phyloP scores from a whole-genome alignment of 169 alveolate species.

The Perkinsus olseni region DNA sequence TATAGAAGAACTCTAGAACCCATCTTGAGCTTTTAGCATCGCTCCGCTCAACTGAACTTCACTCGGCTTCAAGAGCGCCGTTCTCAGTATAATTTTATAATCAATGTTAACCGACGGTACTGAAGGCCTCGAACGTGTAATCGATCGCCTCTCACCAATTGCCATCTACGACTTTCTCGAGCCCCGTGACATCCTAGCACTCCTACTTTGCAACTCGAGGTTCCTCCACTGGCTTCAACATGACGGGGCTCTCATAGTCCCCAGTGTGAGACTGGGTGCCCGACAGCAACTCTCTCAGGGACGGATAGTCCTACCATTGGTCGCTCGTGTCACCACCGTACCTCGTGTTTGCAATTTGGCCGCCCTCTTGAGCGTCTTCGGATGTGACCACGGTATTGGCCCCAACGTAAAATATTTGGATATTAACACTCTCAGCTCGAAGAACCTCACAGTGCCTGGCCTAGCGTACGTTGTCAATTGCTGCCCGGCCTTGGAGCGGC shows the following conservation, averaged over 20 bases:
- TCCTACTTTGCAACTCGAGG: neutral
- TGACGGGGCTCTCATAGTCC: neutral
- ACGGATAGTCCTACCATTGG: neutral
- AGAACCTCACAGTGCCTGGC: neutral
- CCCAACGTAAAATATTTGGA: neutral
- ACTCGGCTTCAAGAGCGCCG: neutral
- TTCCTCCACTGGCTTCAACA: neutral
- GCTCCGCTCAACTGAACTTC: neutral
- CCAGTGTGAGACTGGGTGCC: neutral
- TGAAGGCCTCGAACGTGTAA: neutral
- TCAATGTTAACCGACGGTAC: neutral
- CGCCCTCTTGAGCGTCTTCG: neutral
- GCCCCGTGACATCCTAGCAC: neutral
- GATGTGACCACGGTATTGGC: neutral
- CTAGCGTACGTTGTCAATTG: neutral
- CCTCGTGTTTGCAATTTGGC: neutral
- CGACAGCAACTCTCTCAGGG: neutral
- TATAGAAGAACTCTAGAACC: too few relatives aligned
- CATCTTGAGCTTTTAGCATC: neutral
- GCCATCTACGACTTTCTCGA: neutral
- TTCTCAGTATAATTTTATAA: neutral
- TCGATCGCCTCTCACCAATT: neutral
- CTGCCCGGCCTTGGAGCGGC: neutral
- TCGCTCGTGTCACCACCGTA: neutral
- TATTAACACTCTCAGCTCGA: neutral